Evolutionary conservation across 176 grass and related monocot genomes (phyloP).

Genomic region (Thinopyrum elongatum): DNA sequence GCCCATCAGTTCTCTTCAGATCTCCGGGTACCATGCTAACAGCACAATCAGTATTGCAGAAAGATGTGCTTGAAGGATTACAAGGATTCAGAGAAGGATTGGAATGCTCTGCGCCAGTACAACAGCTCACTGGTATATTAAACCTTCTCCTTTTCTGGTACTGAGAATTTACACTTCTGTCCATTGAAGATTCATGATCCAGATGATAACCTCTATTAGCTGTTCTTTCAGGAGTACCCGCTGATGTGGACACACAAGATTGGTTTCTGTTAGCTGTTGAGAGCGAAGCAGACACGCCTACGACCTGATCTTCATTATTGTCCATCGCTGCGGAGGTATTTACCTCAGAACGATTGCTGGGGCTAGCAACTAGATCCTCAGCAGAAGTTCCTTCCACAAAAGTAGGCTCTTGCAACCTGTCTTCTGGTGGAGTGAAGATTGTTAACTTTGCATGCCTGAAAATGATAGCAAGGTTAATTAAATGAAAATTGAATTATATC

Average conservation of each 20-base stretch:
- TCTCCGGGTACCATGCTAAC: slow-evolving; percentile 12
- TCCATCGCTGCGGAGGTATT: slow-evolving; percentile 13
- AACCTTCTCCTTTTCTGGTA: slow-evolving; percentile 76
- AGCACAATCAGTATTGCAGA: slow-evolving; percentile 20
- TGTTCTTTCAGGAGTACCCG: slow-evolving; percentile 58
- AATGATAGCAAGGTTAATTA: slow-evolving; percentile 19
- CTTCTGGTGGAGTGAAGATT: slow-evolving; percentile 37
- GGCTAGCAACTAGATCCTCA: slow-evolving; percentile 26
- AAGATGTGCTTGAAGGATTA: slow-evolving; percentile 36
- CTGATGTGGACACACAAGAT: slow-evolving; percentile 45
- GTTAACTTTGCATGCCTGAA: slow-evolving; percentile 51
- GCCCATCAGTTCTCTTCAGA: slow-evolving; percentile 22
- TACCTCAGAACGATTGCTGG: slow-evolving; percentile 23
- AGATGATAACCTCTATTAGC: slow-evolving; percentile 30
- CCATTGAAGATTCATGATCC: slow-evolving; percentile 57
- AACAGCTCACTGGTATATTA: slow-evolving; percentile 35
- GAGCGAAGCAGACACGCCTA: slow-evolving; percentile 34
- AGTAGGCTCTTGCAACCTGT: slow-evolving; percentile 20
- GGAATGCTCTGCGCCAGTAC: slow-evolving; percentile 30
- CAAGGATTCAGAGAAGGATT: slow-evolving; percentile 34
- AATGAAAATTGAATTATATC: slow-evolving; percentile 12
- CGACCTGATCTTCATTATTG: slow-evolving; percentile 12
- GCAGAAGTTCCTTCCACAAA: slow-evolving; percentile 7
- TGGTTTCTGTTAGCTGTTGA: slow-evolving; percentile 40
- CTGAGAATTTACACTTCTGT: slow-evolving; percentile 62